Base-by-base conservation (phyloP, 371 early-diverging fungal species). In the Thermomucor indicae-seudaticae region DNA sequence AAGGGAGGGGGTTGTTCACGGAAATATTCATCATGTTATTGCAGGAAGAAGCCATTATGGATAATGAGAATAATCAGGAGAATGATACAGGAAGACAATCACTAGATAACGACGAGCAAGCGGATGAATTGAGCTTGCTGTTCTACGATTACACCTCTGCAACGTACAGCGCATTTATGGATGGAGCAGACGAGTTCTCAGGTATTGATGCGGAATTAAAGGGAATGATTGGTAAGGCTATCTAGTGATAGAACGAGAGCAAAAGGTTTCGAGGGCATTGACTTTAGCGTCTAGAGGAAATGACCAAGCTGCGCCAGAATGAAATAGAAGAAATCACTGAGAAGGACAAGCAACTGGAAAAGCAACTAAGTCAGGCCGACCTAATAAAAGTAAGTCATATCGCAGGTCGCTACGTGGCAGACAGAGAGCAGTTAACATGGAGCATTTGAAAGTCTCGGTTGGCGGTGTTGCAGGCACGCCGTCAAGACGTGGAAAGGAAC, bases 381-480 rank as follows among this genome's bases (percentile, higher is more conserved):
- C 16, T 19, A 11, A 19, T 3, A 19, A 16, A 37, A 3, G 37
- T 11, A 5, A 37, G 3, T 16, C 5, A 11, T 37, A 37, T 5
- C 14, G 3, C 5, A 5, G 37, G 37, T 16, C 10, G 17, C 12
- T 20, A 16, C 17, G 12, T 4, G 42, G 7, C 35, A 34, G 17
- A 20, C 11, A 46, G 46, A 46, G 17, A 7, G 30, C 30, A 8
- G 30, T 16, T 12, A 30, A 40, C 6, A 32, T 14, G 5, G n/a
- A n/a, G n/a, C n/a, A n/a, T n/a, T n/a, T n/a, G n/a, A n/a, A n/a
- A 86, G 78, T 76, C 86, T 0, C 83, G 87, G 1, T 62, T 88
- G 2, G 65, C 68, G 19, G 57, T 57, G 16, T 57, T 82, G 19
- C 75, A 83, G 47, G 64, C 66, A 34, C 78, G 81, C 56, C 65